phyloP scores from a whole-genome alignment of 2,329 filamentous ascomycete species.

The Hypoxylon sp. region DNA sequence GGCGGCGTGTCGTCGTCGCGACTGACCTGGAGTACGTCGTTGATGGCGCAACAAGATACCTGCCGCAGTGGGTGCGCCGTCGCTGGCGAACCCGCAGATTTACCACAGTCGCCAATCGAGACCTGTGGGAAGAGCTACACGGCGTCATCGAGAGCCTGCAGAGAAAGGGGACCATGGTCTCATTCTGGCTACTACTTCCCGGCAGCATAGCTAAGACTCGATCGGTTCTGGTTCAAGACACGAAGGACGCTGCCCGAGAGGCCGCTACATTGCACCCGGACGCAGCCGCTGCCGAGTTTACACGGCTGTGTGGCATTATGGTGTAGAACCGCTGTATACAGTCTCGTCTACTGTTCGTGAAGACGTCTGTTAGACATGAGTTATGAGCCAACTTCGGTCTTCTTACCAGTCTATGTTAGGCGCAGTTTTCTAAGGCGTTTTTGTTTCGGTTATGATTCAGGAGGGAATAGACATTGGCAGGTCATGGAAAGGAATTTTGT shows the following conservation, averaged over 20 bases:
- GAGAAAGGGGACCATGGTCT: conserved; percentile 46
- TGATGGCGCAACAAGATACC: conserved; percentile 58
- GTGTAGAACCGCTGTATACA: conserved; percentile 16
- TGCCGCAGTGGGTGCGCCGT: conserved; percentile 58
- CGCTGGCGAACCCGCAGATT: conserved; percentile 54
- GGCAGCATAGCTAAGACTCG: conserved; percentile 28
- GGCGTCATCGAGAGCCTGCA: conserved; percentile 43
- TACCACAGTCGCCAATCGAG: conserved; percentile 56
- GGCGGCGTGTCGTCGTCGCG: conserved; percentile 60
- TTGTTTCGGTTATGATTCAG: too few species aligned
- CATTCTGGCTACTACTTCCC: conserved; percentile 51
- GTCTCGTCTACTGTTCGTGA: too few species aligned
- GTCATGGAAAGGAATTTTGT: too few species aligned
- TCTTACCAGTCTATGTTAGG: background rate
- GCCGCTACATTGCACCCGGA: conserved; percentile 40
- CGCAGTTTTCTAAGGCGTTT: too few species aligned
- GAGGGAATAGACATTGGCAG: too few species aligned
- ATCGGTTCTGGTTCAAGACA: conserved; percentile 45
- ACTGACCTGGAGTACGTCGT: conserved; percentile 65
- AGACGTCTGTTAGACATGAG: too few species aligned
- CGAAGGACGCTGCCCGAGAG: conserved; percentile 45
- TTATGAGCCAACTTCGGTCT: background rate
- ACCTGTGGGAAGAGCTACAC: conserved; percentile 61
- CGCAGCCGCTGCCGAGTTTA: conserved; percentile 43
- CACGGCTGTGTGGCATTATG: conserved; percentile 48